Conservation (phyloP, 2,329 filamentous ascomycete genomes). For the Aspergillus amoenus region DNA sequence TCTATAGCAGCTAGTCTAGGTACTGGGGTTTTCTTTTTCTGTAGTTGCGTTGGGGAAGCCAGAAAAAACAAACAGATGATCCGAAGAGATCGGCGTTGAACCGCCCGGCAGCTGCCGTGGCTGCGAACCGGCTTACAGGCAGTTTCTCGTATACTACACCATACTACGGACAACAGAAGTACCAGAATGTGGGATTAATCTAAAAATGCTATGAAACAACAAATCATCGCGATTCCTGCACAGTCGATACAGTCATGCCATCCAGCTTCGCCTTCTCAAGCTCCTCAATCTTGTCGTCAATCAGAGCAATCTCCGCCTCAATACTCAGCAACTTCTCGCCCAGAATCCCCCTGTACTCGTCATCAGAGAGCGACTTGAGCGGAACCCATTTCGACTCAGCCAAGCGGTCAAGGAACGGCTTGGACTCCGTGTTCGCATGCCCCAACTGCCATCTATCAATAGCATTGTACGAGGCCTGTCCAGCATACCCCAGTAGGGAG, state of each 20-base stretch:
- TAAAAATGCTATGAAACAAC: background rate
- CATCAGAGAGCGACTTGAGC: conserved; percentile 66
- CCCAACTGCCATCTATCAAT: conserved; percentile 49
- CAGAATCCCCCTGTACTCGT: conserved; percentile 71
- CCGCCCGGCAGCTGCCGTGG: too few relatives aligned
- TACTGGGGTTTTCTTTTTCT: too few relatives aligned
- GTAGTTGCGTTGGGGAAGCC: background rate
- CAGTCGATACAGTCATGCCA: background rate
- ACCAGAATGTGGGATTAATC: too few relatives aligned
- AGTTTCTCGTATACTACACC: too few relatives aligned
- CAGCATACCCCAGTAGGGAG: conserved; percentile 55
- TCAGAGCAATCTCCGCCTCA: conserved; percentile 73
- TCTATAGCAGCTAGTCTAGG: background rate
- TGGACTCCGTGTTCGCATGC: conserved; percentile 34
- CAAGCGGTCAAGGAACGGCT: conserved; percentile 50
- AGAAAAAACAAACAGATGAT: background rate
- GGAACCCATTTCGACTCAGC: conserved; percentile 69
- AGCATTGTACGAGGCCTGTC: conserved; percentile 57
- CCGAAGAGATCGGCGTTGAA: background rate
- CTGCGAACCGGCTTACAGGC: too few relatives aligned
- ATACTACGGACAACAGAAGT: too few relatives aligned
- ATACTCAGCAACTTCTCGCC: conserved; percentile 68
- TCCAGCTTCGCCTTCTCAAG: conserved; percentile 37
- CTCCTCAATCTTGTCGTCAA: conserved; percentile 71
- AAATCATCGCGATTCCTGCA: conserved; percentile 5